A percentile compares a stretch with the other conserved stretches of the same genome.
Conservation (phyloP, 805 yeast species). For the Candida ponderosae region DNA sequence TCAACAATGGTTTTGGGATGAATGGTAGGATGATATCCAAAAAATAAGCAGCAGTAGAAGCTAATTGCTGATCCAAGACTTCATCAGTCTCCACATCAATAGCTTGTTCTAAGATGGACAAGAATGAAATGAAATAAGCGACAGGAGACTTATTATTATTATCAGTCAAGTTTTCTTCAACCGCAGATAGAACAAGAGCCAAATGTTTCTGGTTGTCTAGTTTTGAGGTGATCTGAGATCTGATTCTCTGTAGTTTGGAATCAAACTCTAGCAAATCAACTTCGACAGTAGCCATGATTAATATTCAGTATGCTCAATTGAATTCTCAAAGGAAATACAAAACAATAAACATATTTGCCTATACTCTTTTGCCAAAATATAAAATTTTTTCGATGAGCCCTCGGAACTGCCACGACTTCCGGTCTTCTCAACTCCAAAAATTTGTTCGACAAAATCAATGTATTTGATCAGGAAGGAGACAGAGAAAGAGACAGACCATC, state of each 20-base stretch:
- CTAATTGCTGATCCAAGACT: slow-evolving; percentile 52
- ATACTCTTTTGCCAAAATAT: background rate
- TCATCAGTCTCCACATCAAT: slow-evolving; percentile 38
- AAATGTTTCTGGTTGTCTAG: slow-evolving; percentile 80
- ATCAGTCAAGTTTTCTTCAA: slow-evolving; percentile 71
- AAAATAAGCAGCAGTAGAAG: slow-evolving; percentile 71
- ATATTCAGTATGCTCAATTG: too few species aligned
- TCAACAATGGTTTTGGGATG: slow-evolving; percentile 60
- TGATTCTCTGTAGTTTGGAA: slow-evolving; percentile 57
- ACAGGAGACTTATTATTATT: slow-evolving; percentile 48
- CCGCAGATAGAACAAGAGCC: slow-evolving; percentile 78
- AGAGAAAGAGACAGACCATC: too few species aligned
- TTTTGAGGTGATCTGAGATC: slow-evolving; percentile 70
- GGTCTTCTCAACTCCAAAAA: background rate
- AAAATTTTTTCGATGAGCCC: background rate
- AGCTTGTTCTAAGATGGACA: slow-evolving; percentile 75
- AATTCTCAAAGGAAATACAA: too few species aligned
- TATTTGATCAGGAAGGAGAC: background rate
- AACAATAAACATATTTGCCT: too few species aligned
- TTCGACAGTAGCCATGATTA: slow-evolving; percentile 3
- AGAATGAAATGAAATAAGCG: slow-evolving; percentile 78
- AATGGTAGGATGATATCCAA: slow-evolving; percentile 73
- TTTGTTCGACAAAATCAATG: background rate
- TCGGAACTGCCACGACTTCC: background rate
- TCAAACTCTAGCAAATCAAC: slow-evolving; percentile 29